These are phyloP conservation scores for Neurospora sp. DNA, from an alignment of 495 filamentous ascomycete genomes.

Conservation along the genomic window DNA sequence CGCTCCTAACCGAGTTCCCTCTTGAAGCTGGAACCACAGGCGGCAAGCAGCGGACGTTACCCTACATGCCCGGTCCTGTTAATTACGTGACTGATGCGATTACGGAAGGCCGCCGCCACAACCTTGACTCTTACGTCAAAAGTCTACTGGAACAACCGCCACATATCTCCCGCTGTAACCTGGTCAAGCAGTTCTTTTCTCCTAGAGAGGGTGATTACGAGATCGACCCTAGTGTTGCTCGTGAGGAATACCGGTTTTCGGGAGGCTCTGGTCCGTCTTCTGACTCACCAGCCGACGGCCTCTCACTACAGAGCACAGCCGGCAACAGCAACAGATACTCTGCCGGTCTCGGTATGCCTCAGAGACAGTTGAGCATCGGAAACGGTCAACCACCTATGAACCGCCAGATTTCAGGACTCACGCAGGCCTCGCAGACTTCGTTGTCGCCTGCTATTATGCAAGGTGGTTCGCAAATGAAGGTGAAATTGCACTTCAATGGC, in stretches of 20 bases:
- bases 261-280: constrained; percentile 64
- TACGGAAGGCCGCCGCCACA: constrained; percentile 81
- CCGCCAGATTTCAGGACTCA: constrained; percentile 64
- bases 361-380: constrained; percentile 44
- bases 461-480: constrained; percentile 54
- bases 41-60: constrained; percentile 65
- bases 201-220: constrained; percentile 88
- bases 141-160: constrained; percentile 72
- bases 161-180: constrained; percentile 69
- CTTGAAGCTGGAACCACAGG: constrained; percentile 80
- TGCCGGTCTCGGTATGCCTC: constrained; percentile 43
- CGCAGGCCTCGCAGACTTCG: constrained; percentile 55
- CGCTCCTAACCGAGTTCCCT: constrained; percentile 85
- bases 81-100: constrained; percentile 97
- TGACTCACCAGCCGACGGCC: constrained; percentile 41
- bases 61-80: constrained; percentile 98
- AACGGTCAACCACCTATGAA: constrained; percentile 51
- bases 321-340: constrained; percentile 41
- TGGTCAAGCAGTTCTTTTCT: constrained; percentile 84
- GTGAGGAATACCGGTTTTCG: constrained; percentile 61
- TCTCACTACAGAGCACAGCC: constrained; percentile 69
- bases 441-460: constrained; percentile 37
- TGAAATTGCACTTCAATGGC: constrained; percentile 88
- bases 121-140: constrained; percentile 90
- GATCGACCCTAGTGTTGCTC: constrained; percentile 58